Conservation (phyloP, 108 stramenopile genomes). For the Discostella stelligeroides region DNA sequence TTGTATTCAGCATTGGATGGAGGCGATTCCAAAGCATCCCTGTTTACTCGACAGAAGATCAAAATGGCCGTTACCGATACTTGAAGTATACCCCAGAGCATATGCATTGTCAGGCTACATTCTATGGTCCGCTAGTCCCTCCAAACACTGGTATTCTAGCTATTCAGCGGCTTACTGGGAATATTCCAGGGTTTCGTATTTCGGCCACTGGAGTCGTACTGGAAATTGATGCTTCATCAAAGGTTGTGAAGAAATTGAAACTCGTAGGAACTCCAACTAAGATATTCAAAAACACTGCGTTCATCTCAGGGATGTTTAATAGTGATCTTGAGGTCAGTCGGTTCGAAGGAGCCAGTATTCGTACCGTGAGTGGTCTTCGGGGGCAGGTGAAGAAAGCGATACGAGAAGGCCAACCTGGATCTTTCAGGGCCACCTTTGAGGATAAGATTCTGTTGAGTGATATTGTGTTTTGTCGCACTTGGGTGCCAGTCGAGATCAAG, state of each 20-base stretch:
- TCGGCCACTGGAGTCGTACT: conserved; percentile 92
- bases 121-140: conserved; percentile 94
- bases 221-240: conserved; percentile 92
- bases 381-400: conserved; percentile 95
- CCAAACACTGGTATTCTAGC: conserved; percentile 97
- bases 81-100: conserved; percentile 99
- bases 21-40: conserved; percentile 96
- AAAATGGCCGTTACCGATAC: conserved; percentile 86
- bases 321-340: conserved; percentile 95
- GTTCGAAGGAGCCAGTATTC: conserved; percentile 93
- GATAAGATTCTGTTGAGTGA: conserved; percentile 98
- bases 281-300: conserved; percentile 97
- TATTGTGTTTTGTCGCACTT: conserved; percentile 96
- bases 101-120: conserved; percentile 98
- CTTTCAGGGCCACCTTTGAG: conserved; percentile 98
- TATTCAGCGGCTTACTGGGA: conserved; percentile 80
- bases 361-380: conserved; percentile 96
- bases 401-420: conserved; percentile 86
- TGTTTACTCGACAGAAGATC: conserved; percentile 81
- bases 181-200: conserved; percentile 90
- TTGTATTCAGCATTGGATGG: conserved; percentile 97
- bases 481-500: conserved; percentile 96
- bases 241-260: conserved; percentile 98
- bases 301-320: conserved; percentile 99
- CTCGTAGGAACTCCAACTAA: conserved; percentile 96